Base-by-base conservation (phyloP, 768 basidiomycete genomes). In the Lyophyllum decastes region DNA sequence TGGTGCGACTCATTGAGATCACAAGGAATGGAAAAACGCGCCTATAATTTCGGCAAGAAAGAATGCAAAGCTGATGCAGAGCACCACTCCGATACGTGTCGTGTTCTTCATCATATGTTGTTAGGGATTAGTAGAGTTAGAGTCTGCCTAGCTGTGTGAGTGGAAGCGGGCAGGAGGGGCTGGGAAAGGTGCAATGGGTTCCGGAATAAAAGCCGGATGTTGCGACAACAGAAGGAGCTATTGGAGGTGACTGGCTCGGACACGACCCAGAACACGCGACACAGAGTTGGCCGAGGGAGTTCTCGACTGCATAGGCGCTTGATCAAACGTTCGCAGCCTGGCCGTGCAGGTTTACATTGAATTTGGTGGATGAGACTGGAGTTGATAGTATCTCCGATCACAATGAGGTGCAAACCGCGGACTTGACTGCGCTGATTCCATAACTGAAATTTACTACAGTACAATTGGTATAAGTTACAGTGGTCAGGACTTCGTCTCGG, bases 11-110 rank as follows among this genome's bases (percentile, higher is more conserved):
- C 53, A 25, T 9, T 4, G 38, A 14, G 17, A 21, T 11, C 14
- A 25, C 47, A 35, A 33, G 35, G 35, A 47, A n/a, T 25, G 25
- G 52, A 22, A 34, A 49, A 44, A 65, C 75, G 35, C 62, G 75
- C 82, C 71, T 52, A 75, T 73, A 49, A 84, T 80, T 66, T 84
- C 82, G 34, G 76, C 78, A 26, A 73, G 63, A 58, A 84, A 82
- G 70, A 84, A 84, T 6, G 70, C 66, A 27, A 78, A 65, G 63
- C 80, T 78, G 51, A 82, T 76, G 8, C 62, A 73, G 5, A 84
- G 72, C 8, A 84, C 78, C 24, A 79, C 64, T 0, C 78, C 79
- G 40, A 83, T 74, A 52, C 70, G 72, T 7, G 78, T 81, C 0
- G 80, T 81, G 41, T 75, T 77, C 70, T 80, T 80, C 81, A 82